These are phyloP conservation scores for Penicillium pancosmium DNA, from an alignment of 495 filamentous ascomycete genomes.

Conservation along the genomic window DNA sequence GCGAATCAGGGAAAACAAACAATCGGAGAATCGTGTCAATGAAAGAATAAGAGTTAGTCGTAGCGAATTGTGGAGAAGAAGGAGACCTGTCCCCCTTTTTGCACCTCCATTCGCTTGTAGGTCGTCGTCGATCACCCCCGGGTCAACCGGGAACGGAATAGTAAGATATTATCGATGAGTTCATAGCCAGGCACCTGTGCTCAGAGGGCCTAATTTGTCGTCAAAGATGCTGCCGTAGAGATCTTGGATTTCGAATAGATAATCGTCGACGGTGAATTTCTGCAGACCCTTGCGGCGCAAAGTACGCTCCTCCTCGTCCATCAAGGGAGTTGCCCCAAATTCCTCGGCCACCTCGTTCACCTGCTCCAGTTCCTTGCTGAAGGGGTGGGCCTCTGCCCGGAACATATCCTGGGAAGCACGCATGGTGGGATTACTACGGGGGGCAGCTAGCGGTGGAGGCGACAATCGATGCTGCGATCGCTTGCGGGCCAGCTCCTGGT, in stretches of 20 bases:
- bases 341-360: slow-evolving; percentile 79
- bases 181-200: slow-evolving; percentile 47
- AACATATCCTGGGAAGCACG: slow-evolving; percentile 49
- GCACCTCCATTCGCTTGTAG: background rate
- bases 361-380: slow-evolving; percentile 54
- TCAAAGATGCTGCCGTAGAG: slow-evolving; percentile 60
- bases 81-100: slow-evolving; percentile 26
- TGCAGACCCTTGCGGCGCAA: slow-evolving; percentile 66
- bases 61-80: slow-evolving; percentile 15
- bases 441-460: slow-evolving; percentile 40
- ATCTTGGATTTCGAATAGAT: slow-evolving; percentile 76
- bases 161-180: slow-evolving; percentile 9
- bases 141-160: slow-evolving; percentile 26
- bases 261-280: slow-evolving; percentile 80
- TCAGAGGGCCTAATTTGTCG: slow-evolving; percentile 44
- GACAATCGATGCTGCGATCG: slow-evolving; percentile 60
- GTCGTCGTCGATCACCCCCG: slow-evolving; percentile 26
- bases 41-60: slow-evolving; percentile 37
- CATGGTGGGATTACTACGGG: slow-evolving; percentile 38
- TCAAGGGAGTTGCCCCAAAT: slow-evolving; percentile 64
- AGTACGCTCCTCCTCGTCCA: slow-evolving; percentile 72
- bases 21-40: slow-evolving; percentile 21
- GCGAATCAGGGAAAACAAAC: slow-evolving; percentile 22
- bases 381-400: slow-evolving; percentile 49
- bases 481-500: slow-evolving; percentile 67